Evolutionary conservation across 768 basidiomycete genomes (phyloP).

Genomic region (Exidia glandulosa): DNA sequence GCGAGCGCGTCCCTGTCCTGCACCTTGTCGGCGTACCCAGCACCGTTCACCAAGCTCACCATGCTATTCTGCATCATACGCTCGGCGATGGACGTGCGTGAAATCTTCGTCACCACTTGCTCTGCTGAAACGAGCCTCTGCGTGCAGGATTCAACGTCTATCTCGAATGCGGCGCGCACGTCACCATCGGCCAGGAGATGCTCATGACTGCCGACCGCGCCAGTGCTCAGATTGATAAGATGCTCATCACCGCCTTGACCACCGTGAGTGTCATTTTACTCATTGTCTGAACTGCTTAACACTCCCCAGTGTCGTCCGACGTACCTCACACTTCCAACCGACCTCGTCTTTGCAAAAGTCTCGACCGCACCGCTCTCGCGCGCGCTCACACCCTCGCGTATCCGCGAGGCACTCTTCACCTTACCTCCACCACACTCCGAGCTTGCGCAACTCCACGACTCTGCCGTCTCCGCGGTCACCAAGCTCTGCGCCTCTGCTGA

Average conservation of each 20-base stretch:
- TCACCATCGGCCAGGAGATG: conserved; percentile 57
- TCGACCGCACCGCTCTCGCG: conserved; percentile 50
- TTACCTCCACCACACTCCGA: conserved; percentile 39
- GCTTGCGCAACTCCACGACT: conserved; percentile 32
- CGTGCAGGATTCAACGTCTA: conserved; percentile 55
- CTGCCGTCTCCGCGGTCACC: conserved; percentile 63
- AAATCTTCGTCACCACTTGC: not conserved
- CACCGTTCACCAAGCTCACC: conserved; percentile 56
- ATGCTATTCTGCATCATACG: conserved; percentile 77
- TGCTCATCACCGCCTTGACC: conserved; percentile 13
- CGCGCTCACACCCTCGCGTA: conserved; percentile 35
- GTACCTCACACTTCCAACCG: conserved; percentile 78
- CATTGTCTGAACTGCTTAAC: not conserved
- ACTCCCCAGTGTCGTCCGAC: conserved; percentile 60
- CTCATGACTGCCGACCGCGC: conserved; percentile 45
- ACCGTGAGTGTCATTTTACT: not conserved
- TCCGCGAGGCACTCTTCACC: conserved; percentile 20
- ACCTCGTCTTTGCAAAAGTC: conserved; percentile 62
- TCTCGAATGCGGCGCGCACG: conserved; percentile 57
- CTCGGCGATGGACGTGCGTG: conserved; percentile 60
- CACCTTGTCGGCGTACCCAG: conserved; percentile 81
- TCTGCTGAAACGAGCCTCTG: not conserved
- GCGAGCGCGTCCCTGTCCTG: conserved; percentile 83
- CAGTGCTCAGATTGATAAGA: conserved; percentile 29
- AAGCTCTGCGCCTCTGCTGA: conserved; percentile 49